Percentiles rank a stretch among this genome's conserved stretches.
phyloP scores from a whole-genome alignment of 176 grass and related monocot species.

The Alopecurus myosuroides region DNA sequence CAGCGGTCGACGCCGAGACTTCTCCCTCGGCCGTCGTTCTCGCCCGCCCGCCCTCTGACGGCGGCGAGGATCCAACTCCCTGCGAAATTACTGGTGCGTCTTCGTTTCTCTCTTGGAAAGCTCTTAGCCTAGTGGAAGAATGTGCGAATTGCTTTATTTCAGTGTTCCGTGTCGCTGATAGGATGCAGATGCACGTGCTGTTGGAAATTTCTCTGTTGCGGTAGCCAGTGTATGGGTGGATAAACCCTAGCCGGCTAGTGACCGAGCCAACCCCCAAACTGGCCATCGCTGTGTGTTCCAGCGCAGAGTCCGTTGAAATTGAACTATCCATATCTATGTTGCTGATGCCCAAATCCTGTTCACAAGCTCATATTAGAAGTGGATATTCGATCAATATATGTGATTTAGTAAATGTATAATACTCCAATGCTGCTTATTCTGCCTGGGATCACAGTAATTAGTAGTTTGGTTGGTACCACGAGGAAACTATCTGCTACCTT shows the following conservation, averaged over 20 bases:
- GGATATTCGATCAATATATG: neutral
- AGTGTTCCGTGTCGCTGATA: conserved; percentile 2
- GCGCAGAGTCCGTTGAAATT: neutral
- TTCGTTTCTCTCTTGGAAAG: neutral
- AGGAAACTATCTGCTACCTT: neutral
- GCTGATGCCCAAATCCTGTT: neutral
- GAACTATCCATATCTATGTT: neutral
- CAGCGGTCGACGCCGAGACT: conserved; percentile 30
- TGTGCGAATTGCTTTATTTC: conserved; percentile 1
- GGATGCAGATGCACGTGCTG: neutral
- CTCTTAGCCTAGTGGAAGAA: neutral
- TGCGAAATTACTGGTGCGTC: conserved; percentile 61
- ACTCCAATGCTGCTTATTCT: neutral
- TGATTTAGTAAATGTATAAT: neutral
- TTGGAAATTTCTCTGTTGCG: neutral
- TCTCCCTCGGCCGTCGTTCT: conserved; percentile 3
- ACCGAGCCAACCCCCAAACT: neutral
- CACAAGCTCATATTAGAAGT: neutral
- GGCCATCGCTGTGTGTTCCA: neutral
- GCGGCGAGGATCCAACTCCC: conserved; percentile 22
- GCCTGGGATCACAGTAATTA: neutral
- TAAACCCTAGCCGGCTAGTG: neutral
- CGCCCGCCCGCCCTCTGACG: neutral
- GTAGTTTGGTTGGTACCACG: neutral
- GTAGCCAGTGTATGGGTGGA: neutral